phyloP scores from a whole-genome alignment of 139 green algal genomes.

The Pleodorina starrii region DNA sequence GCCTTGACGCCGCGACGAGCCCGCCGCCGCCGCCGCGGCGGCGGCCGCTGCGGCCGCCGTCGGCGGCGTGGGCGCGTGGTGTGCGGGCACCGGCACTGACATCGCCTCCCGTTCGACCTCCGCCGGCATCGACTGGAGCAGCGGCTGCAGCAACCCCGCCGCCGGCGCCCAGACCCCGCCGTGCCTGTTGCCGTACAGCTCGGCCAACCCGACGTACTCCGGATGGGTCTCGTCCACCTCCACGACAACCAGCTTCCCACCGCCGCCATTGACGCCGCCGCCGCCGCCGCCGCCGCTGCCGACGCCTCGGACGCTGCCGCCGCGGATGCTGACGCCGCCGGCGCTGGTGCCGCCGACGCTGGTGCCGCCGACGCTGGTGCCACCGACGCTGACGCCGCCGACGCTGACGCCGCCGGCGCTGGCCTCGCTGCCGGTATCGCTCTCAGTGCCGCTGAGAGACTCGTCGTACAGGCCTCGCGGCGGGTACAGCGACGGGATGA shows the following conservation, averaged over 20 bases:
- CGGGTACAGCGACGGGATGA: slow-evolving; percentile 38
- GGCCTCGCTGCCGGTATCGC: background rate
- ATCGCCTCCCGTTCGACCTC: background rate
- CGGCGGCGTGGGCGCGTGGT: too few relatives aligned
- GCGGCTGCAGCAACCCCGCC: slow-evolving; percentile 3
- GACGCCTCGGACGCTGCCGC: background rate
- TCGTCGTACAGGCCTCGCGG: background rate
- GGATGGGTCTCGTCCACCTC: slow-evolving; percentile 37
- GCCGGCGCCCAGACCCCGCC: background rate
- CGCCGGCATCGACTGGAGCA: background rate
- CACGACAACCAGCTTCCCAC: background rate
- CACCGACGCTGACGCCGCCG: background rate
- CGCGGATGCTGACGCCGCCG: background rate
- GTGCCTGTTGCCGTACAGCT: background rate
- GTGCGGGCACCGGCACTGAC: background rate
- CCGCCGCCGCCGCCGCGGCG: background rate
- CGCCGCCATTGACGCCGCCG: too few relatives aligned
- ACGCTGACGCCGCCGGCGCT: background rate
- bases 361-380: background rate
- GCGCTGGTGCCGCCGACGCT: background rate
- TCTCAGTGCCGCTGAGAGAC: background rate
- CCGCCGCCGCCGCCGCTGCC: background rate
- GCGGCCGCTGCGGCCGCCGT: background rate
- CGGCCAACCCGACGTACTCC: background rate
- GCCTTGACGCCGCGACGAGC: background rate